phyloP scores from a whole-genome alignment of 2,329 filamentous ascomycete genomes.

The Pestalotiopsis sp. region DNA sequence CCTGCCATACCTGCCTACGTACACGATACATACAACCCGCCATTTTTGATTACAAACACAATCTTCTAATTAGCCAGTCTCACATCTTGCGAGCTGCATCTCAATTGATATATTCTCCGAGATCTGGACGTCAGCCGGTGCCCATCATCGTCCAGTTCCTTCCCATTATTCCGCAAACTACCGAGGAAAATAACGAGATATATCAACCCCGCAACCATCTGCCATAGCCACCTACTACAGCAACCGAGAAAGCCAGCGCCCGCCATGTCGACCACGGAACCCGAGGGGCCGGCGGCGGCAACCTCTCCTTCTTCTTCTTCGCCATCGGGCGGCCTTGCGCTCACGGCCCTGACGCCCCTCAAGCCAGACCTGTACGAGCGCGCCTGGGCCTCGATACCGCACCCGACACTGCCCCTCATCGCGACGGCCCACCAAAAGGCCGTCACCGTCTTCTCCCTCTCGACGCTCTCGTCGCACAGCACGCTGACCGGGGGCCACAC shows the following conservation, averaged over 20 bases:
- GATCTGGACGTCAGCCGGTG: no score
- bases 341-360: slow-evolving; percentile 52
- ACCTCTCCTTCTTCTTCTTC: background rate
- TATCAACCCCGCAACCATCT: background rate
- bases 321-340: slow-evolving; percentile 16
- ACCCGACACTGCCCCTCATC: slow-evolving; percentile 84
- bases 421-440: slow-evolving; percentile 88
- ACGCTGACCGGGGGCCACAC: slow-evolving; percentile 86
- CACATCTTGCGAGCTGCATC: no score
- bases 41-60: background rate
- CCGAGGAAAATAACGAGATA: background rate
- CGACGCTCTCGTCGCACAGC: slow-evolving; percentile 77
- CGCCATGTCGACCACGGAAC: slow-evolving; percentile 8
- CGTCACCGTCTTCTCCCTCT: slow-evolving; percentile 87
- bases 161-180: no score
- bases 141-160: no score
- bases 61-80: no score
- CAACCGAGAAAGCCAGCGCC: background rate
- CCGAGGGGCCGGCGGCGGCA: background rate
- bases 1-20: no score
- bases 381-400: slow-evolving; percentile 83
- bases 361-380: slow-evolving; percentile 66
- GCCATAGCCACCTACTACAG: background rate
- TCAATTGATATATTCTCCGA: no score
- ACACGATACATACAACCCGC: background rate